phyloP scores from a whole-genome alignment of 495 filamentous ascomycete genomes.

The Pseudotulostoma volvatum region DNA sequence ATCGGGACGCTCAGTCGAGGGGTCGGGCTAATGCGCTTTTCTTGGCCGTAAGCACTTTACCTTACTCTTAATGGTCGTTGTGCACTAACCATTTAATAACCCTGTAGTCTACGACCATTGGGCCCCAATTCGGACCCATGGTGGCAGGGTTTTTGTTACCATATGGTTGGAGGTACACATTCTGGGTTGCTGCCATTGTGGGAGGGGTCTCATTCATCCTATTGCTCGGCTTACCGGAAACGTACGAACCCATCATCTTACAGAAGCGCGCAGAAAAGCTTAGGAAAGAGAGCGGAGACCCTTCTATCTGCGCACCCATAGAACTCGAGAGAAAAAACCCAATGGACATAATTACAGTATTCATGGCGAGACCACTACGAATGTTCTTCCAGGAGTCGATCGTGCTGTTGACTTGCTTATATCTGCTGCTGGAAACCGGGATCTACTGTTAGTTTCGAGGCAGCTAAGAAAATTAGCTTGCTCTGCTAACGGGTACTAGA shows the following conservation, averaged over 20 bases:
- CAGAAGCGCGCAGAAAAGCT: slow-evolving; percentile 45
- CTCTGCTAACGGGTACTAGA: slow-evolving; percentile 52
- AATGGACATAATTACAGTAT: slow-evolving; percentile 25
- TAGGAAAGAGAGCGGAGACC: slow-evolving; percentile 38
- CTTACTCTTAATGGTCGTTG: too few relatives aligned
- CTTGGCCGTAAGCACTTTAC: slow-evolving; percentile 53
- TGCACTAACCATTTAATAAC: too few relatives aligned
- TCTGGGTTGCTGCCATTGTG: slow-evolving; percentile 45
- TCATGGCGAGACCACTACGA: slow-evolving; percentile 31
- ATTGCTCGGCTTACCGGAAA: slow-evolving; percentile 38
- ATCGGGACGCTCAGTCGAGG: slow-evolving; percentile 36
- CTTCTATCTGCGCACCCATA: slow-evolving; percentile 19
- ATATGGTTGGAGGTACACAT: slow-evolving; percentile 50
- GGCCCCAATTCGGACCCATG: slow-evolving; percentile 50
- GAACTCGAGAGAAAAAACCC: too few relatives aligned
- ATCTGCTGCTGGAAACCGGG: too few relatives aligned
- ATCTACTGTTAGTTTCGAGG: too few relatives aligned
- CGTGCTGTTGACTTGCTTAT: slow-evolving; percentile 8
- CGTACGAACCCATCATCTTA: slow-evolving; percentile 57
- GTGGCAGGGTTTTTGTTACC: slow-evolving; percentile 45
- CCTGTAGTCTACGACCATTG: slow-evolving; percentile 42
- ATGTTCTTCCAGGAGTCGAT: slow-evolving; percentile 20
- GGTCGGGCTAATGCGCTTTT: slow-evolving; percentile 58
- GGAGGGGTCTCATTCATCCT: slow-evolving; percentile 29
- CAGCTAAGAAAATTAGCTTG: too few relatives aligned